Conservation (phyloP, 768 basidiomycete genomes). For the Grammothele lineata region DNA sequence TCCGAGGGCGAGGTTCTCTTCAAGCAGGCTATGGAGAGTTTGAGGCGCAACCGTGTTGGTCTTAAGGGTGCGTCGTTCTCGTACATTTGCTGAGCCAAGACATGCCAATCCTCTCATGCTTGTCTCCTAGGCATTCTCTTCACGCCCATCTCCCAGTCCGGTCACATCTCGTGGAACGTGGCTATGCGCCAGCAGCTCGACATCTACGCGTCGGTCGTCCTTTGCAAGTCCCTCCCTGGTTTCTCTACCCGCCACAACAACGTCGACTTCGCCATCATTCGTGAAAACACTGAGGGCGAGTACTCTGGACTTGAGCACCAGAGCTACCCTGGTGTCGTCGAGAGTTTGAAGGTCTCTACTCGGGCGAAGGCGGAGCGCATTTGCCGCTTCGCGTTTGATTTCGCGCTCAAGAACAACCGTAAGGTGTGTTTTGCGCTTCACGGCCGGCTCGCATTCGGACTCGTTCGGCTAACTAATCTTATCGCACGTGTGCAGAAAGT, state of each 20-base stretch:
- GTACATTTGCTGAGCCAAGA: neutral
- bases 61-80: slow-evolving; percentile 74
- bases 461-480: slow-evolving; percentile 5
- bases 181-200: slow-evolving; percentile 99
- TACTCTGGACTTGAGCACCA: slow-evolving; percentile 98
- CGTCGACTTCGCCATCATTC: slow-evolving; percentile 98
- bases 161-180: slow-evolving; percentile 99
- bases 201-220: slow-evolving; percentile 96
- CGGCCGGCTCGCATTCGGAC: neutral
- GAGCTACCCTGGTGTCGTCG: slow-evolving; percentile 97
- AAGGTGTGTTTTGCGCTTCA: slow-evolving; percentile 55
- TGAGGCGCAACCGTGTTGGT: slow-evolving; percentile 96
- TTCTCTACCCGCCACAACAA: slow-evolving; percentile 93
- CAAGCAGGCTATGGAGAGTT: slow-evolving; percentile 95
- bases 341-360: slow-evolving; percentile 96
- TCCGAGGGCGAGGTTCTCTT: slow-evolving; percentile 92
- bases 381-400: slow-evolving; percentile 96
- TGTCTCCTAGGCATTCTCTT: slow-evolving; percentile 81
- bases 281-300: slow-evolving; percentile 99
- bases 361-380: slow-evolving; percentile 95
- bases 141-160: slow-evolving; percentile 93
- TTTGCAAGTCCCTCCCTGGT: slow-evolving; percentile 97
- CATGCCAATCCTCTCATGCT: neutral
- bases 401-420: slow-evolving; percentile 96
- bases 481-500: slow-evolving; percentile 76